Evolutionary conservation across 768 basidiomycete species (phyloP).

Genomic region (Mycena albidolilacea): DNA sequence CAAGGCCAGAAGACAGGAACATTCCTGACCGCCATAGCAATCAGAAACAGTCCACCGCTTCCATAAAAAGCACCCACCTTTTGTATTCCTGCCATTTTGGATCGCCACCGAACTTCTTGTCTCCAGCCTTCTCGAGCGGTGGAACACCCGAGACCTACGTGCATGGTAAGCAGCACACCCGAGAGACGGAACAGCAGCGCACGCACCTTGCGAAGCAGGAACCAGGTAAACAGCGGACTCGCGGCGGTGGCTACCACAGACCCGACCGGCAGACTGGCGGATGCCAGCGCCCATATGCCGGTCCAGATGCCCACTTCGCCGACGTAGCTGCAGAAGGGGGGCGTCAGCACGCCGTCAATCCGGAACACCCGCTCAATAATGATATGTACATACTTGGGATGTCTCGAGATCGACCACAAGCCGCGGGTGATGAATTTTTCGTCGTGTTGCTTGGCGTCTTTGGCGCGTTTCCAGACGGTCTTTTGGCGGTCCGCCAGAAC

Average conservation of each 20-base stretch:
- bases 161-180: conserved; percentile 2
- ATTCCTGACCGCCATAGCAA: conserved; percentile 43
- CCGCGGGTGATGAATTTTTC: conserved; percentile 80
- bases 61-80: conserved; percentile 50
- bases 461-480: conserved; percentile 69
- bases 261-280: conserved; percentile 61
- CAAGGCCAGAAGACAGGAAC: conserved; percentile 66
- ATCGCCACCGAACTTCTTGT: conserved; percentile 70
- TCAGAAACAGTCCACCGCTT: not conserved
- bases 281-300: conserved; percentile 74
- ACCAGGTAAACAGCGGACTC: conserved; percentile 77
- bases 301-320: conserved; percentile 81
- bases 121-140: conserved; percentile 70
- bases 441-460: conserved; percentile 75
- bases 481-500: conserved; percentile 78
- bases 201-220: conserved; percentile 67
- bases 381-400: conserved; percentile 74
- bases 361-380: not conserved
- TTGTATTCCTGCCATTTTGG: conserved; percentile 73
- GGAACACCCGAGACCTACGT: conserved; percentile 78
- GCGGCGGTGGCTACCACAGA: conserved; percentile 62
- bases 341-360: not conserved
- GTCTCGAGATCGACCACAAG: conserved; percentile 76
- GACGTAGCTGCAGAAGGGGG: conserved; percentile 65
- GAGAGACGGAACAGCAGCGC: conserved; percentile 5